phyloP scores from a whole-genome alignment of 805 yeast species.

The Cyberlindnera maritima region DNA sequence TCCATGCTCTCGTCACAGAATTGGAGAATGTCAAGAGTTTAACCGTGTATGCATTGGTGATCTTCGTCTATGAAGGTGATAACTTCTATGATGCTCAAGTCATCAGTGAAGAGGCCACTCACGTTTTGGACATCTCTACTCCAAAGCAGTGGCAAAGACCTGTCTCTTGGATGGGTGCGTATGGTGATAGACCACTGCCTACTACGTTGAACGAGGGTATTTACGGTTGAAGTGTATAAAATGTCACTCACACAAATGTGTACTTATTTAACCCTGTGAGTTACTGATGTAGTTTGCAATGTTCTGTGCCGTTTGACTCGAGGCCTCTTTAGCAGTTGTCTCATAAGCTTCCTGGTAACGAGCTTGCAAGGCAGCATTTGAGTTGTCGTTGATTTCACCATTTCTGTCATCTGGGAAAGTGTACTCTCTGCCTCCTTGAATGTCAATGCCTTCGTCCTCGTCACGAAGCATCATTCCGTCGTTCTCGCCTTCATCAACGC shows the following conservation, averaged over 20 bases:
- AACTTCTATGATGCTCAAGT: slow-evolving; percentile 67
- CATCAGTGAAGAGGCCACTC: slow-evolving; percentile 35
- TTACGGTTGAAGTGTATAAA: slow-evolving; percentile 53
- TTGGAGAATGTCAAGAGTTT: slow-evolving; percentile 8
- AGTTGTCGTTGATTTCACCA: slow-evolving; percentile 50
- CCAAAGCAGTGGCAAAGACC: slow-evolving; percentile 49
- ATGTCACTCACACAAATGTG: no score
- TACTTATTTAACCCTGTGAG: slow-evolving; percentile 5
- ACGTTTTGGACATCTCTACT: slow-evolving; percentile 15
- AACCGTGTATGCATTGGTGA: slow-evolving; percentile 42
- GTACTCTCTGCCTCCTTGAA: slow-evolving; percentile 52
- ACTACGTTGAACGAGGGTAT: slow-evolving; percentile 74
- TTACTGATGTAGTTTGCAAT: slow-evolving; percentile 62
- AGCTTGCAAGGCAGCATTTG: slow-evolving; percentile 48
- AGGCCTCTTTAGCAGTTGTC: slow-evolving; percentile 54
- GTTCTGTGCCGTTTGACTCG: slow-evolving; percentile 66
- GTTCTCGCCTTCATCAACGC: slow-evolving; percentile 41
- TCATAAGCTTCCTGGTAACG: slow-evolving; percentile 76
- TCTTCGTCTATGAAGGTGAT: slow-evolving; percentile 87
- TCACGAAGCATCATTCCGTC: slow-evolving; percentile 42
- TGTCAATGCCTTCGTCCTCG: slow-evolving; percentile 41
- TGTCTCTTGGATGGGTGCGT: slow-evolving; percentile 79
- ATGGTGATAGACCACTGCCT: slow-evolving; percentile 71
- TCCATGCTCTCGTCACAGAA: slow-evolving; percentile 10
- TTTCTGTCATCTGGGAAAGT: slow-evolving; percentile 66